Percentiles rank a stretch among this genome's conserved stretches.
These are phyloP conservation scores for Helianthus annuus DNA, from an alignment of 129 eudicot genomes.

Conservation along the genomic window HanXRQr2.0-SUNRISE NC_035443.2:165665609-165666108, in stretches of 20 bases:
- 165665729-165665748: too few relatives aligned
- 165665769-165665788: neutral
- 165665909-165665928: conserved; percentile 5
- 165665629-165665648: neutral
- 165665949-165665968: conserved; percentile 28
- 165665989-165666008: conserved; percentile 32
- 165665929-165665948: conserved; percentile 15
- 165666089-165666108: neutral
- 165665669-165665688: neutral
- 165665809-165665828: conserved; percentile 8
- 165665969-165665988: conserved; percentile 24
- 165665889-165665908: neutral
- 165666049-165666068: neutral
- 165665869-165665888: neutral
- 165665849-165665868: conserved; percentile 5
- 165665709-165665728: neutral
- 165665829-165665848: neutral
- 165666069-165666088: neutral
- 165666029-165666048: conserved; percentile 43
- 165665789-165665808: neutral
- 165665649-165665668: neutral
- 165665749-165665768: conserved; percentile 9
- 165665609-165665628: neutral
- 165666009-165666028: conserved; percentile 46
- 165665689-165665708: neutral